Conservation (phyloP, 345 rosid genomes). For the Citrus maxima region DNA sequence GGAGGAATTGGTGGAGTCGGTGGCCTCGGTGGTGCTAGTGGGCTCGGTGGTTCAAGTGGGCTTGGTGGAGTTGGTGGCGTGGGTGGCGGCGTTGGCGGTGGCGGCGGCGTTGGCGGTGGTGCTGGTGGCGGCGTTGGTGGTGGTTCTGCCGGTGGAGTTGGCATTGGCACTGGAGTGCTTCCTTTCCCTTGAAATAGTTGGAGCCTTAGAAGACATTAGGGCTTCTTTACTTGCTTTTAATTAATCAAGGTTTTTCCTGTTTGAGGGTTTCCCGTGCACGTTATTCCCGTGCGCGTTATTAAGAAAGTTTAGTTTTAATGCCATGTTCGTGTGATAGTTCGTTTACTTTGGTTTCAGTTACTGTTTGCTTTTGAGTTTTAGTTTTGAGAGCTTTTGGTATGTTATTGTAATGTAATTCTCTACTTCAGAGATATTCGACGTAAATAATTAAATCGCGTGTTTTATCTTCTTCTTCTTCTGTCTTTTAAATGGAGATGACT, state of each 20-base stretch:
- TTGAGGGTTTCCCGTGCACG: background rate
- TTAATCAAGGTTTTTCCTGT: background rate
- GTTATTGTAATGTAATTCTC: background rate
- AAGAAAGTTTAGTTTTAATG: background rate
- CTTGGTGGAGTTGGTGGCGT: constrained; percentile 29
- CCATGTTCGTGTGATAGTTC: background rate
- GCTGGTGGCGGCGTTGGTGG: constrained; percentile 9
- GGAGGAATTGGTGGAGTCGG: constrained; percentile 42
- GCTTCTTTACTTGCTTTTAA: background rate
- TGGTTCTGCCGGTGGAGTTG: constrained; percentile 11
- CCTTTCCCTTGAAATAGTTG: constrained; percentile 37
- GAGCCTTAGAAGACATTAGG: background rate
- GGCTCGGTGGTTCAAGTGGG: constrained; percentile 29
- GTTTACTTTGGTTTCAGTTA: background rate
- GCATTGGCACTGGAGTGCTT: constrained; percentile 26
- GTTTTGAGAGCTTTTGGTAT: background rate
- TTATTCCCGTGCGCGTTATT: background rate
- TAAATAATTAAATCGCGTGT: background rate
- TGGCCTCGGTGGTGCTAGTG: constrained; percentile 36
- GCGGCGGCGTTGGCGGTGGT: constrained; percentile 11
- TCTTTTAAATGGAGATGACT: background rate
- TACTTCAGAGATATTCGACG: background rate
- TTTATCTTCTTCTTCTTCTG: background rate
- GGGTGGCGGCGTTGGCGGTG: background rate
- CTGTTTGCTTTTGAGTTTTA: background rate